Evolutionary conservation across 2,329 filamentous ascomycete species (phyloP), one percentile per base, ranked within the genome.

Genomic region (Aspergillus cejpii): DNA sequence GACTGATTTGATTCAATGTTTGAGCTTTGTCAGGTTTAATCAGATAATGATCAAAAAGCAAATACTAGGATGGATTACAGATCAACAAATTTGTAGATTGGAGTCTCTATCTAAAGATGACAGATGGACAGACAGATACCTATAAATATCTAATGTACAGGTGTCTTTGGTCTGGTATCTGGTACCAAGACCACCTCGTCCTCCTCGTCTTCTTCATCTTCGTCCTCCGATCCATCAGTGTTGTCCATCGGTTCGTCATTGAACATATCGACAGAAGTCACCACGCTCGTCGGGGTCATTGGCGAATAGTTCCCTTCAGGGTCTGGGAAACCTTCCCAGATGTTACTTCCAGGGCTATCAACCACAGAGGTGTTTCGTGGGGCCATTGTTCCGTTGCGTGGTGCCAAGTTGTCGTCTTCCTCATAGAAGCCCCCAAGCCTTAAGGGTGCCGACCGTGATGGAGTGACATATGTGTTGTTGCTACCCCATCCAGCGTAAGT

Each of bases 131-230:
- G n/a, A n/a, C 8, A 24, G 12, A 28, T 14, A 26, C 37, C 28
- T n/a, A 14, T 12, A n/a, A 28, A 23, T 10, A 42, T 42, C 8
- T 23, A 42, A 26, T 24, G 21, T 15, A 5, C 24, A 17, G 15
- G n/a, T 40, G 28, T 15, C 12, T 7, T 37, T n/a, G 14, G 17
- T 29, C 41, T 28, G 11, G 26, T 10, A 21, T 15, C 20, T 15
- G 44, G 40, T 8, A 41, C 26, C 26, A 49, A 38, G 8, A 49
- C 33, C 41, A 49, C 28, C 33, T 49, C 47, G 15, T 49, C 47
- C n/a, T 38, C 27, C 10, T 37, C 36, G 5, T 21, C 38, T 12
- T 39, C 10, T 5, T 24, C 38, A 26, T 44, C 37, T 15, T 41
- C 37, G 7, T 37, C 24, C 15, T 43, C 31, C n/a, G 6, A n/a